These are phyloP conservation scores for Artemisia argyi DNA, from an alignment of 129 eudicot species.

Conservation along the genomic window DNA sequence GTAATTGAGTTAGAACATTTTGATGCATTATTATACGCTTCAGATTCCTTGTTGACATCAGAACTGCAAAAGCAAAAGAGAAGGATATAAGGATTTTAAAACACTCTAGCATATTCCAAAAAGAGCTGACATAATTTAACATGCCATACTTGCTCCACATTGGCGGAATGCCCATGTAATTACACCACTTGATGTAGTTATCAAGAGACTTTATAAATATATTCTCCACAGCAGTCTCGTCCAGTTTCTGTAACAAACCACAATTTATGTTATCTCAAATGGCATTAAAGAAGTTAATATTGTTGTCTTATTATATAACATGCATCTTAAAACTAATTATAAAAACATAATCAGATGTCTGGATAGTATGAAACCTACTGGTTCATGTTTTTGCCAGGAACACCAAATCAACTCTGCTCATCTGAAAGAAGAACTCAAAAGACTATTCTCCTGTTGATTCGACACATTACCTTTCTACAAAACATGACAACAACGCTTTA, in stretches of 20 bases:
- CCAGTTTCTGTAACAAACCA: conserved; percentile 67
- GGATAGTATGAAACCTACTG: conserved; percentile 49
- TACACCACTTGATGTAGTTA: conserved; percentile 92
- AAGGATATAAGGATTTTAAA: not conserved
- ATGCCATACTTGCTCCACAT: conserved; percentile 88
- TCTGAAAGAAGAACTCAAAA: conserved; percentile 76
- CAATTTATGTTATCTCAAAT: conserved; percentile 1
- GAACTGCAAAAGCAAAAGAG: conserved; percentile 45
- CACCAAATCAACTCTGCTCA: conserved; percentile 81
- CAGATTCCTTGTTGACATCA: conserved; percentile 71
- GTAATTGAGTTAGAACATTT: too few species aligned
- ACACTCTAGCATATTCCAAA: not conserved
- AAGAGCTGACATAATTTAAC: not conserved
- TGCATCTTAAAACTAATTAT: not conserved
- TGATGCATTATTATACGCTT: too few species aligned
- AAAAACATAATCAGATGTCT: conserved; percentile 3
- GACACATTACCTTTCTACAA: conserved; percentile 92
- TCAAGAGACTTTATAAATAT: conserved; percentile 87
- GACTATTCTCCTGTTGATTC: conserved; percentile 89
- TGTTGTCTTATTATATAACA: not conserved
- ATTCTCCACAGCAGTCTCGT: conserved; percentile 87
- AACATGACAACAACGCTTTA: conserved; percentile 13
- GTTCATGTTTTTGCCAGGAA: conserved; percentile 70
- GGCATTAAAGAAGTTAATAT: not conserved
- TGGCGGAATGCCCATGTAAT: conserved; percentile 58